Conservation (phyloP, 495 filamentous ascomycete genomes). For the Lasiosphaeriaceae sp. region DNA sequence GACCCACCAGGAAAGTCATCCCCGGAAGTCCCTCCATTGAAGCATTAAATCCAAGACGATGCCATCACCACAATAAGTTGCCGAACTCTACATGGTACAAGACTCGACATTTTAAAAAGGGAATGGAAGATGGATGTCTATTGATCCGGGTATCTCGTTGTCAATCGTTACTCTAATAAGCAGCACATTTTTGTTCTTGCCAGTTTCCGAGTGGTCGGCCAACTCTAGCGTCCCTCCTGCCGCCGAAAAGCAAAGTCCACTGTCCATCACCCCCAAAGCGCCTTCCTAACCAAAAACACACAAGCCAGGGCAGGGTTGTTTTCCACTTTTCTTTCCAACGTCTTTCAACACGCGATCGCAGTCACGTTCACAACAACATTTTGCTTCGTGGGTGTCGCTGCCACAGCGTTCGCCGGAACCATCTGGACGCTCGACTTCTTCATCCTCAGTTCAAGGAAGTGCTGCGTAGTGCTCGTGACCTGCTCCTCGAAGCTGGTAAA, state of each 20-base stretch:
- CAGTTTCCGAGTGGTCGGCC: background rate
- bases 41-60: too few relatives aligned
- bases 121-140: background rate
- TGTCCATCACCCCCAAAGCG: too few relatives aligned
- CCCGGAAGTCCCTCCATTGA: too few relatives aligned
- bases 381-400: constrained; percentile 2
- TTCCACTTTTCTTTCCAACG: background rate
- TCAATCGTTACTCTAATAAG: background rate
- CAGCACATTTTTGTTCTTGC: constrained; percentile 5
- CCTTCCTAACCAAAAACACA: too few relatives aligned
- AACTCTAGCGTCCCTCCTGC: too few relatives aligned
- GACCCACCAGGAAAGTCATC: too few relatives aligned
- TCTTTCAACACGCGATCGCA: constrained; percentile 8
- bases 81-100: too few relatives aligned
- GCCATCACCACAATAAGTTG: too few relatives aligned
- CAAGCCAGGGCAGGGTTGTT: background rate
- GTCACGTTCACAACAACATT: constrained; percentile 13
- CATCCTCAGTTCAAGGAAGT: constrained; percentile 30
- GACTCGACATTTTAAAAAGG: background rate
- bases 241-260: too few relatives aligned
- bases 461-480: constrained; percentile 37
- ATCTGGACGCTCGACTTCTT: constrained; percentile 5
- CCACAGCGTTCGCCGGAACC: background rate
- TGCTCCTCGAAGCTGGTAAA: constrained; percentile 46
- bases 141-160: constrained; percentile 1